Base-by-base conservation (phyloP, 108 stramenopile species). In the Skeletonema grethae region DNA sequence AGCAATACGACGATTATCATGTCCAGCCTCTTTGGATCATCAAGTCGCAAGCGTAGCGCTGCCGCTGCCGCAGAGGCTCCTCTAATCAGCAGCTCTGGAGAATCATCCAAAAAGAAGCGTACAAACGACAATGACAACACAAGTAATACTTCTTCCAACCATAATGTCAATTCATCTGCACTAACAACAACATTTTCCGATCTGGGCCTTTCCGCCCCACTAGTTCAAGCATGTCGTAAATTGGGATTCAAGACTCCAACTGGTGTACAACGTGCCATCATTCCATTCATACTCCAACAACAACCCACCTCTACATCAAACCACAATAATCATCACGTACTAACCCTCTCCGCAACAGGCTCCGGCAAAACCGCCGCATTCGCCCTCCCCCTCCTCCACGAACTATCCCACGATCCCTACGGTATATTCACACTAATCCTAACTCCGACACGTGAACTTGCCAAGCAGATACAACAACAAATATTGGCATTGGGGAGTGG, bases 391-490 rank as follows among this genome's bases (percentile, higher is more conserved):
- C 93, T 98, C 62, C 67, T 98, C 46, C 91, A 97, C 58, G 63
- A 73, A 16, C 85, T 99, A 62, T 77, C 95, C 57, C 63, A 61
- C 15, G 92, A 95, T 67, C 98, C 98, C 7, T 96, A 88, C 73
- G 97, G 97, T 15, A 95, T 98, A 28, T 99, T 86, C 76, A 95
- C 89, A 2, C 82, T 98, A 29, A 83, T 98, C 31, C 65, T 99
- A 48, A 92, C 95, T 63, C 98, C 98, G 3, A 96, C 97, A 9
- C 84, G 99, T 5, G 99, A 99, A 89, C 83, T 99, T 36, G 99
- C 99, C 58, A 90, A 97, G 56, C 99, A 99, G 72, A 96, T 99
- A 56, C 85, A 91, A 53, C 96, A 98, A 67, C 97, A 98, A 77
- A 83, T 99, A 28, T 60, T 86, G 30, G 98, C 97, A 0, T 67